Conservation (phyloP, 2,329 filamentous ascomycete genomes). For the Lasiodiplodia sp. region DNA sequence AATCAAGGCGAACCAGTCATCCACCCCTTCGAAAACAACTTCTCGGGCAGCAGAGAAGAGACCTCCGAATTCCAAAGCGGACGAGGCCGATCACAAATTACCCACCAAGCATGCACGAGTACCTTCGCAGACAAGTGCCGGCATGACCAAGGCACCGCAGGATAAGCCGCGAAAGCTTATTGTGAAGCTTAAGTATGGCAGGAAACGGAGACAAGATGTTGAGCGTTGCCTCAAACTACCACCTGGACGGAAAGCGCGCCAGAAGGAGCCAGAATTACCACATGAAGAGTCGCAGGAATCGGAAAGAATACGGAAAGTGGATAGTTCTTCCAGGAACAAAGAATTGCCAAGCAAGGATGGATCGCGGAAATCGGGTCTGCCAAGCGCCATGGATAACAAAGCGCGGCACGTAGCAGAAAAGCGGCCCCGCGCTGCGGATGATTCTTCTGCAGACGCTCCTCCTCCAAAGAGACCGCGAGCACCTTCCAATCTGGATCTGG, state of each 20-base stretch:
- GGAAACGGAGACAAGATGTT: conserved; percentile 56
- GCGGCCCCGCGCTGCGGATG: conserved; percentile 44
- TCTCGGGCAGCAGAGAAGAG: conserved; percentile 4
- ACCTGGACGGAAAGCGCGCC: conserved; percentile 39
- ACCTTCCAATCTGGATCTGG: conserved; percentile 34
- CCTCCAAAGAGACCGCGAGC: conserved; percentile 44
- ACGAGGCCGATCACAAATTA: not conserved
- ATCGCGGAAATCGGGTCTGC: conserved; percentile 13
- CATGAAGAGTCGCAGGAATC: conserved; percentile 21
- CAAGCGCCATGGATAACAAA: conserved; percentile 18
- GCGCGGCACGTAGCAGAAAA: conserved; percentile 38
- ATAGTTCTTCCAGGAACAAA: conserved; percentile 21
- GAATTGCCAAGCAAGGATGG: conserved; percentile 19
- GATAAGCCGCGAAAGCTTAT: conserved; percentile 47
- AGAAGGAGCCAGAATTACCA: conserved; percentile 20
- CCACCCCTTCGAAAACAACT: conserved; percentile 6
- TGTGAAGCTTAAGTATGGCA: conserved; percentile 61
- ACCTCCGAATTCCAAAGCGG: not conserved
- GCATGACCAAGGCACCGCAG: not conserved
- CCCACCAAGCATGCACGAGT: conserved; percentile 29
- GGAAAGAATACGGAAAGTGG: conserved; percentile 24
- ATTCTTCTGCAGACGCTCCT: conserved; percentile 30
- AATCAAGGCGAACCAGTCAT: conserved; percentile 9
- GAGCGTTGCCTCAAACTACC: conserved; percentile 47
- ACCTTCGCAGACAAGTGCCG: conserved; percentile 3